These are phyloP conservation scores for Syzygium oleosum DNA, from an alignment of 345 rosid genomes.

Conservation along the genomic window DNA sequence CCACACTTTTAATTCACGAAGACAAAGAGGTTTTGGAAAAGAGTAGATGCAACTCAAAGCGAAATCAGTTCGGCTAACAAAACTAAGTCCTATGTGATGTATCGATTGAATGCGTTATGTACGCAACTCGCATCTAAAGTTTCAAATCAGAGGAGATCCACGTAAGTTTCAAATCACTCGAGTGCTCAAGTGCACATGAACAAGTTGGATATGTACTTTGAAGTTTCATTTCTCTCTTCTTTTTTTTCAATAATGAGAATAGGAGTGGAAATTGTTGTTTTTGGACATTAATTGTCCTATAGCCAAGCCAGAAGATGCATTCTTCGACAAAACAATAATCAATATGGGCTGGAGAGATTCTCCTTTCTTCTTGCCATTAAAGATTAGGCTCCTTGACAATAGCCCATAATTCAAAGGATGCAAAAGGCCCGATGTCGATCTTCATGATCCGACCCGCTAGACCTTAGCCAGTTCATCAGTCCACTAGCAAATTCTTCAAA, in stretches of 20 bases:
- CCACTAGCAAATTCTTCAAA: too few species aligned
- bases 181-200: not conserved
- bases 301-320: not conserved
- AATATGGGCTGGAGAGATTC: not conserved
- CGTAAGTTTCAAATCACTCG: not conserved
- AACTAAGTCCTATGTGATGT: not conserved
- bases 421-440: not conserved
- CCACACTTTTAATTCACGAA: not conserved
- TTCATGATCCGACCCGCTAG: not conserved
- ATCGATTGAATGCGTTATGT: not conserved
- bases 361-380: not conserved
- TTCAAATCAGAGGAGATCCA: rapidly evolving
- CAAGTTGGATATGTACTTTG: not conserved
- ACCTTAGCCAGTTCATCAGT: too few species aligned
- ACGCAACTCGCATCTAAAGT: rapidly evolving
- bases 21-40: not conserved
- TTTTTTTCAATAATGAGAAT: not conserved
- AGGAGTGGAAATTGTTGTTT: not conserved
- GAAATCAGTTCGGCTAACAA: not conserved
- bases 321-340: not conserved
- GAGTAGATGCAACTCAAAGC: not conserved
- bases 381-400: not conserved
- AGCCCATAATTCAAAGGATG: not conserved
- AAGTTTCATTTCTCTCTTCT: not conserved
- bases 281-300: not conserved